Conservation (phyloP, 495 filamentous ascomycete species). For the Thozetella sp. region DNA sequence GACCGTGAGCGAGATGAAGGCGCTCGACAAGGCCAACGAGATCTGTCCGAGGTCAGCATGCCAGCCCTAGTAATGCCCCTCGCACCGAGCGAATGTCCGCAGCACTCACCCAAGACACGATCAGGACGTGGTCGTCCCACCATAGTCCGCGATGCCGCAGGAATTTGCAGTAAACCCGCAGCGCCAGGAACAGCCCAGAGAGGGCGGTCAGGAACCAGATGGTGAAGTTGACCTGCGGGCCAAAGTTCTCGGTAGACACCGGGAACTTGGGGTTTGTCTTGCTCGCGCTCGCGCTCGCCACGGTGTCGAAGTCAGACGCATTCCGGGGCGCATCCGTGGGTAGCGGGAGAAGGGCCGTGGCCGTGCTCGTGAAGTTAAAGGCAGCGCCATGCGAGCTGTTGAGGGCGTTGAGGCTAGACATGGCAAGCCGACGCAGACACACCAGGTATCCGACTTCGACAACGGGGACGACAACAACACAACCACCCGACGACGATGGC, state of each 20-base stretch:
- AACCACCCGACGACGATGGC: conserved; percentile 8
- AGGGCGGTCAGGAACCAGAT: conserved; percentile 36
- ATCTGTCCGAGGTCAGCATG: conserved; percentile 7
- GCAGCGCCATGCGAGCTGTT: conserved; percentile 3
- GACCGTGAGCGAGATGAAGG: conserved; percentile 63
- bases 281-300: not conserved
- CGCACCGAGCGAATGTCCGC: not conserved
- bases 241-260: conserved; percentile 18
- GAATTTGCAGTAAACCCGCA: conserved; percentile 35
- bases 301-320: not conserved
- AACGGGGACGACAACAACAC: conserved; percentile 10
- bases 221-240: conserved; percentile 39
- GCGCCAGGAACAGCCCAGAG: conserved; percentile 31
- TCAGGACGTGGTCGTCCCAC: conserved; percentile 38
- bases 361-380: not conserved
- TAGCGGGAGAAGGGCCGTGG: not conserved
- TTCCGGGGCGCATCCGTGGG: not conserved
- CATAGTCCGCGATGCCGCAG: conserved; percentile 27
- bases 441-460: conserved; percentile 12
- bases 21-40: conserved; percentile 49
- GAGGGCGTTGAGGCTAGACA: conserved; percentile 14
- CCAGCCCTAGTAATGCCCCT: not conserved
- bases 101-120: conserved; percentile 35
- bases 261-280: not conserved
- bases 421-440: conserved; percentile 11